Base-by-base conservation (phyloP, 345 rosid genomes). In the Lumnitzera racemosa region DNA sequence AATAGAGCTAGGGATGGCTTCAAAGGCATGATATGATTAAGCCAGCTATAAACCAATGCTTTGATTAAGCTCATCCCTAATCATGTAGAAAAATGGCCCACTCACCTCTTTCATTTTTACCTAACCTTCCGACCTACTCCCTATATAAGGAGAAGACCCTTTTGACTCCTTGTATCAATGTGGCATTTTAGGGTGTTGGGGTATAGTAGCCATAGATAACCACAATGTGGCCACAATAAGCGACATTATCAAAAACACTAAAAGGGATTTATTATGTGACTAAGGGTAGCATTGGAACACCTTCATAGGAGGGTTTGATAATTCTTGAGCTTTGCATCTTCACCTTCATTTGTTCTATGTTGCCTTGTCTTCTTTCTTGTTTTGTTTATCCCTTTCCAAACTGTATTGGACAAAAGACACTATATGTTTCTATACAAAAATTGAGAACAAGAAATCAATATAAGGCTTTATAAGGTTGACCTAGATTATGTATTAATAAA, bases 101-200 rank as follows among this genome's bases (percentile, higher is more conserved):
- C 25, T 71, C 70, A 2, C 76, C 79, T 10, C 57, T 16, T 2
- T 46, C 55, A 54, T 70, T 61, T 43, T 70, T 54, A 14, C 64
- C 72, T 14, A 75, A 52, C 71, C 75, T 54, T 29, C 70, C 70
- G 2, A 64, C 73, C 72, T 69, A 73, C 25, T 68, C 70, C n/a
- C 67, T 46, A n/a, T 73, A 73, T 15, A 50, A 51, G 0, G 77
- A 51, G 11, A 73, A 17, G n/a, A 67, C 75, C 52, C 46, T 67
- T 53, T 60, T 43, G 0, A 75, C 55, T 29, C 72, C 75, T 49
- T 5, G 59, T 52, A 47, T 51, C n/a, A 74, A 51, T 46, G 68
- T 53, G 11, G 65, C 12, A 13, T 58, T 63, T 16, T 64, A 49
- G 1, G 72, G 69, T 0, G 75, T 67, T 16, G 75, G 70, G 1